Conservation (phyloP, 1,284 basidiomycete genomes). For the Termitomyces sp. region DNA sequence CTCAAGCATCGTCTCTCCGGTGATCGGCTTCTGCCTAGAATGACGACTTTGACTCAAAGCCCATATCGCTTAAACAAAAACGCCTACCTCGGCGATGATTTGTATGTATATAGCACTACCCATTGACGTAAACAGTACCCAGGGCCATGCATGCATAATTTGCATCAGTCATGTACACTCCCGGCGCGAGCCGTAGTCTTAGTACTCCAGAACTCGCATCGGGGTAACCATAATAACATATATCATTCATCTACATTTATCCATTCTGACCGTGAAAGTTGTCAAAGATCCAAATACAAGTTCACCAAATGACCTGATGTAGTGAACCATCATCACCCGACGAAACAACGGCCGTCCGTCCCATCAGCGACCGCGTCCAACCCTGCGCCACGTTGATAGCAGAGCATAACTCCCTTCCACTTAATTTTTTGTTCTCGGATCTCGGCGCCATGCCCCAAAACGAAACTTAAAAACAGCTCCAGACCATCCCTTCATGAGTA, state of each 20-base stretch:
- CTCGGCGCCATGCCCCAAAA: neutral
- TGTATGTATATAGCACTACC: neutral
- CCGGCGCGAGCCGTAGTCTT: too few relatives aligned
- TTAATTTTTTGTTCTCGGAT: too few relatives aligned
- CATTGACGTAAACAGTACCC: neutral
- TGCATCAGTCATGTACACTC: neutral
- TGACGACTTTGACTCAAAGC: neutral
- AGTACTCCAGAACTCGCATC: neutral
- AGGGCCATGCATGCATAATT: neutral
- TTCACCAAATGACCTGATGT: neutral
- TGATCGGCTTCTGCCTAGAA: neutral
- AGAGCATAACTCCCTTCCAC: neutral
- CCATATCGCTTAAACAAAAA: neutral
- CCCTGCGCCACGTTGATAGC: neutral
- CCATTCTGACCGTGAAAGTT: neutral
- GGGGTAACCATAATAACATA: neutral
- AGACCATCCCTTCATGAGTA: neutral
- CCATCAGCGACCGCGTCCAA: neutral
- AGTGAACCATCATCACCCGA: neutral
- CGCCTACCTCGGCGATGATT: neutral
- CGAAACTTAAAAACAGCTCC: neutral
- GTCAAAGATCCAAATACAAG: neutral
- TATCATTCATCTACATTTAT: neutral
- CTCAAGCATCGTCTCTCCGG: neutral
- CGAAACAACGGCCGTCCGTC: neutral